phyloP scores from a whole-genome alignment of 768 basidiomycete genomes.

The Auricularia sp. region DNA sequence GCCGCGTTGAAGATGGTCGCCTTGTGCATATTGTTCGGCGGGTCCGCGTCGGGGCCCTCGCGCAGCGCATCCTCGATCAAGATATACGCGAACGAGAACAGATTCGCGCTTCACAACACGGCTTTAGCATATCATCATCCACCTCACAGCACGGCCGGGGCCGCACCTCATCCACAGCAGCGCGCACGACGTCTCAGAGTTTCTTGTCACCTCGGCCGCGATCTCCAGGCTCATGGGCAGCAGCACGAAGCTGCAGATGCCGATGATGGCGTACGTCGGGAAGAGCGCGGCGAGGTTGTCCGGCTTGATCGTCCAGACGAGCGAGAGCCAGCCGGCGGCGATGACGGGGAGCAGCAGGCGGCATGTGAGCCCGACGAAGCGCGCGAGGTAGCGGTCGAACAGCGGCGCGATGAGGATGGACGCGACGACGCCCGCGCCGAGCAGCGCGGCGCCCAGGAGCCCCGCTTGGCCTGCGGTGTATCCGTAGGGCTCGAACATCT shows the following conservation, averaged over 20 bases:
- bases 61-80: conserved; percentile 56
- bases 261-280: conserved; percentile 58
- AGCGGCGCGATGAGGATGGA: conserved; percentile 62
- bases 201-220: conserved; percentile 68
- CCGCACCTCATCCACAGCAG: conserved; percentile 63
- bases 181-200: conserved; percentile 68
- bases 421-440: conserved; percentile 53
- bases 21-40: conserved; percentile 64
- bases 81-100: conserved; percentile 23
- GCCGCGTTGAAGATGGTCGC: conserved; percentile 59
- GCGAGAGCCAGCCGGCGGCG: conserved; percentile 53
- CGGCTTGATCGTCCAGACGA: conserved; percentile 68
- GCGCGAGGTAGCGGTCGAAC: conserved; percentile 72
- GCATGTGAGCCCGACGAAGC: conserved; percentile 50
- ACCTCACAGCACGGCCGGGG: not conserved
- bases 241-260: conserved; percentile 53
- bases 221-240: conserved; percentile 72
- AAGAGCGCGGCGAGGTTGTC: conserved; percentile 53
- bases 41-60: conserved; percentile 45
- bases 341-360: conserved; percentile 56
- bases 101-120: conserved; percentile 41
- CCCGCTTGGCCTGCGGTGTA: conserved; percentile 59
- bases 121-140: conserved; percentile 4
- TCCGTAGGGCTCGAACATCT: conserved; percentile 67
- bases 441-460: conserved; percentile 47